phyloP scores from a whole-genome alignment of 345 rosid species.

The Firmiana major region DNA sequence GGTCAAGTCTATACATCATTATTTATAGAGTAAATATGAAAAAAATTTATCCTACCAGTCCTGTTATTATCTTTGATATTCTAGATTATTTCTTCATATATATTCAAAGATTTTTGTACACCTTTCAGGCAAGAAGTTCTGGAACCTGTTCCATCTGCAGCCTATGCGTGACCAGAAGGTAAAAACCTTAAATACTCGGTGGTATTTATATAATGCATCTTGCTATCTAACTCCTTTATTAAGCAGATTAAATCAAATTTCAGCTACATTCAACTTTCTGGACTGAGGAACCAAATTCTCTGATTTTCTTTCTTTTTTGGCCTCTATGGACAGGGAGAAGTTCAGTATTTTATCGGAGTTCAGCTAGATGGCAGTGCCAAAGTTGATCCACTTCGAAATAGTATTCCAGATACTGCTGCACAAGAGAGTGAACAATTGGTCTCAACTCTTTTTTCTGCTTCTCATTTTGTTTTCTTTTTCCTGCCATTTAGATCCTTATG shows the following conservation, averaged over 20 bases:
- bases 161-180: conserved; percentile 99
- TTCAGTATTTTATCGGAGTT: conserved; percentile 95
- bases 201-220: not conserved
- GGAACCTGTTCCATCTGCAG: conserved; percentile 97
- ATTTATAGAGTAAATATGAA: not conserved
- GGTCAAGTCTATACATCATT: not conserved
- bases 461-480: not conserved
- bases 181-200: not conserved
- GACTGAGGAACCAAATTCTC: not conserved
- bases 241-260: conserved; percentile 2
- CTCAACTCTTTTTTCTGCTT: not conserved
- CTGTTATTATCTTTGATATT: no score
- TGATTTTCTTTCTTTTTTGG: conserved; percentile 9
- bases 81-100: no score
- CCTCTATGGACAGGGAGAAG: conserved; percentile 66
- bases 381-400: conserved; percentile 72
- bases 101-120: not conserved
- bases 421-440: conserved; percentile 74
- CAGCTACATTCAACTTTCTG: not conserved
- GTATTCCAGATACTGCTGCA: conserved; percentile 61
- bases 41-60: not conserved
- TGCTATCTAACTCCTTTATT: not conserved
- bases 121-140: conserved; percentile 81
- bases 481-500: not conserved
- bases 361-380: conserved; percentile 93